Evolutionary conservation across 495 filamentous ascomycete genomes (phyloP).

Genomic region (Lophiotrema nucula): DNA sequence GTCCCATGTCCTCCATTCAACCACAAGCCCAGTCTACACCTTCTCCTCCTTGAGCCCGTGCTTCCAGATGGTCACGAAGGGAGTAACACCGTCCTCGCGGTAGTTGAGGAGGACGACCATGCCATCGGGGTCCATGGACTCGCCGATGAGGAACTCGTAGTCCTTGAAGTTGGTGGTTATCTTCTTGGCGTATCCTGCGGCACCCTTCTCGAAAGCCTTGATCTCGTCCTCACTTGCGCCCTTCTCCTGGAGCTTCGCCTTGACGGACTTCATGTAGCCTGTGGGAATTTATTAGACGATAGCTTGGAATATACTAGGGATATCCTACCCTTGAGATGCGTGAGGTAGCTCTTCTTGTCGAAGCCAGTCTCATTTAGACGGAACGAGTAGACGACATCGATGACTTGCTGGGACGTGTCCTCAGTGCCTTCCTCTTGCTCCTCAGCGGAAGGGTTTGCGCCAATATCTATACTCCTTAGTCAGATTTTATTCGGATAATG

Average conservation of each 20-base stretch:
- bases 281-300: neutral
- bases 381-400: slow-evolving; percentile 93
- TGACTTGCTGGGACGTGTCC: slow-evolving; percentile 71
- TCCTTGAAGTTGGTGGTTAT: slow-evolving; percentile 84
- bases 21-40: slow-evolving; percentile 60
- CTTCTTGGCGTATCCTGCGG: slow-evolving; percentile 69
- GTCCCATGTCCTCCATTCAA: neutral
- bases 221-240: slow-evolving; percentile 63
- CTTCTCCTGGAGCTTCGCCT: slow-evolving; percentile 61
- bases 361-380: slow-evolving; percentile 72
- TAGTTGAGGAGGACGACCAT: slow-evolving; percentile 98
- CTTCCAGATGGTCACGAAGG: slow-evolving; percentile 91
- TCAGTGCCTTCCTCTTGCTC: slow-evolving; percentile 72
- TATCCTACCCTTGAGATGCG: slow-evolving; percentile 74
- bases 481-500: neutral
- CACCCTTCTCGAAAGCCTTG: slow-evolving; percentile 73
- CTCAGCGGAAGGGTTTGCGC: slow-evolving; percentile 96
- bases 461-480: slow-evolving; percentile 62
- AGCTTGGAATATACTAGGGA: neutral
- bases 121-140: slow-evolving; percentile 85
- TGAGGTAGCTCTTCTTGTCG: slow-evolving; percentile 81
- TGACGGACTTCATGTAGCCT: slow-evolving; percentile 91
- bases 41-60: slow-evolving; percentile 87
- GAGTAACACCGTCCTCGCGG: slow-evolving; percentile 91
- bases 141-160: slow-evolving; percentile 89